Base-by-base conservation (phyloP, 2,329 filamentous ascomycete genomes). In the Plenodomus lindquistii region DNA sequence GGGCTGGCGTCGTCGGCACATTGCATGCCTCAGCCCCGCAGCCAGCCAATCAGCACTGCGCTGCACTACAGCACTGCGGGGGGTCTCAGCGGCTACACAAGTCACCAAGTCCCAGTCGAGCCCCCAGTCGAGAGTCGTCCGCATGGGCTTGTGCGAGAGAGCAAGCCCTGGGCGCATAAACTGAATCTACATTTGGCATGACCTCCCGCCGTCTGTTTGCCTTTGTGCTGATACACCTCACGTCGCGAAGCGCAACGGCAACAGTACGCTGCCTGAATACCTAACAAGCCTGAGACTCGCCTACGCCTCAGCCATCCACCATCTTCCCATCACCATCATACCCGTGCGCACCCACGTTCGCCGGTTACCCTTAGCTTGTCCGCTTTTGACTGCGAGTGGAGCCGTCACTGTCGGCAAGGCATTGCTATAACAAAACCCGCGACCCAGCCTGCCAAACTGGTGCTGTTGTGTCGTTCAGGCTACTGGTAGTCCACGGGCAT, bases 401-500 rank as follows among this genome's bases (percentile, higher is more conserved):
- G 48, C 52, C 52, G 52, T 55, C 38, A 44, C 42, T 43, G 40
- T 24, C 19, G 44, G 43, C 54, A 44, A 39, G 48, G 34, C 53
- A 41, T 63, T 50, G 55, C 53, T 67, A 70, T 69, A 70, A 66
- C 65, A 70, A 69, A 71, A 64, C 59, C 62, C 46, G 24, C 45
- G 42, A 47, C 50, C 58, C 54, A 48, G 52, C 50, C 49, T 50
- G 49, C 46, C 45, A 43, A 50, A 55, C 58, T 55, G 60, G 60
- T 67, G 65, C 62, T 65, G 52, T 59, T 55, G 53, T 59, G 60
- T 62, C 57, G 60, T 66, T 40, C 46, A 53, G 65, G 63, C 67
- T 71, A 68, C 69, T 69, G 69, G 69, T 72, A 70, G 67, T 69
- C 65, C 58, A 64, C 58, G 55, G 51, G 50, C 50, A 46, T 46